Evolutionary conservation across 73 alveolate species (phyloP).

Genomic region (Paramecium pentaurelia): DNA sequence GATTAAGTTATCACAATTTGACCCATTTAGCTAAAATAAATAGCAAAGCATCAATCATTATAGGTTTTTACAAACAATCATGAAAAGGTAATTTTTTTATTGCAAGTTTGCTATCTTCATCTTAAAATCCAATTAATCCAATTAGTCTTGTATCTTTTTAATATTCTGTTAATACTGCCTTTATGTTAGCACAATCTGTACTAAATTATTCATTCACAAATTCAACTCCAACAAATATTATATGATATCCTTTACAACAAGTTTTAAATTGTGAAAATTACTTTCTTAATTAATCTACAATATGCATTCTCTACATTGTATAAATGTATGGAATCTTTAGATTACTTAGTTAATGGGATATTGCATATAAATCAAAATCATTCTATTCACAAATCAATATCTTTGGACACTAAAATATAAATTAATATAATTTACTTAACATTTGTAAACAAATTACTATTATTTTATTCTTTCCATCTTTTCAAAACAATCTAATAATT

Average conservation of each 20-base stretch:
- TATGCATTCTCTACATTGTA: background rate
- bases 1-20: background rate
- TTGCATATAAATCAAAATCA: slow-evolving; percentile 30
- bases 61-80: background rate
- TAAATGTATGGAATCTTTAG: background rate
- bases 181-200: background rate
- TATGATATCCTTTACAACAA: slow-evolving; percentile 19
- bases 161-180: background rate
- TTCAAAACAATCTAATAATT: slow-evolving; percentile 4
- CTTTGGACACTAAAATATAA: background rate
- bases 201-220: background rate
- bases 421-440: background rate
- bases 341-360: background rate
- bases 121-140: slow-evolving; percentile 20
- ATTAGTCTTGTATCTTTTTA: background rate
- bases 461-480: slow-evolving; percentile 13
- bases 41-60: slow-evolving; percentile 28
- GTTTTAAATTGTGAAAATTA: background rate
- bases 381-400: background rate
- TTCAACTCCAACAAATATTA: background rate
- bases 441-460: background rate
- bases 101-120: background rate
- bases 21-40: slow-evolving; percentile 25
- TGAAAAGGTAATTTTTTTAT: background rate
- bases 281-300: background rate